These are phyloP conservation scores for Chaetoceros muelleri DNA, from an alignment of 108 stramenopile species.

Conservation along the genomic window DNA sequence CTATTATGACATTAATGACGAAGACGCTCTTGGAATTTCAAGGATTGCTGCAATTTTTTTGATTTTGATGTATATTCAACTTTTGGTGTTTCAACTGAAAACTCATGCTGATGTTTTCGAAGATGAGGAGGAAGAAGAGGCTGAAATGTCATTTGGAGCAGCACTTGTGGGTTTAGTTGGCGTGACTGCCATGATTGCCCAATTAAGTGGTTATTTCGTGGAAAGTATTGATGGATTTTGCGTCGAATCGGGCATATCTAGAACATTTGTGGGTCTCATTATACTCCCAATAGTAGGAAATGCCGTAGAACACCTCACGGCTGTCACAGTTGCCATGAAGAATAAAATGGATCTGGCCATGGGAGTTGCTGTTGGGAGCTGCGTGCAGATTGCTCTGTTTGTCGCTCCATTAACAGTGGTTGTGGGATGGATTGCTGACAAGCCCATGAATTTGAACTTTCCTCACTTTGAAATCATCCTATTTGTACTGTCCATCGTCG, in stretches of 20 bases:
- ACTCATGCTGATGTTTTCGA: conserved; percentile 85
- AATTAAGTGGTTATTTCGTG: conserved; percentile 73
- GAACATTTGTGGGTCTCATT: conserved; percentile 86
- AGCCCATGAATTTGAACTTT: conserved; percentile 85
- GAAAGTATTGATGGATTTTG: conserved; percentile 82
- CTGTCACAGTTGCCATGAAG: conserved; percentile 90
- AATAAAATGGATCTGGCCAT: conserved; percentile 89
- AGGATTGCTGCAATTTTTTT: conserved; percentile 77
- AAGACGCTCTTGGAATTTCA: conserved; percentile 58
- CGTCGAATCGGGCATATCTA: conserved; percentile 50
- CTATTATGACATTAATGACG: conserved; percentile 51
- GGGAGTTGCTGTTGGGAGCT: conserved; percentile 83
- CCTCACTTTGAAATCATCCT: conserved; percentile 75
- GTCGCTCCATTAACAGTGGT: conserved; percentile 80
- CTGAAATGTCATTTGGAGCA: conserved; percentile 51
- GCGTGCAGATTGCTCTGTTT: conserved; percentile 84
- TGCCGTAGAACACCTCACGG: conserved; percentile 88
- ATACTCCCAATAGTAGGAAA: conserved; percentile 90
- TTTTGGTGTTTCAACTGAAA: conserved; percentile 87
- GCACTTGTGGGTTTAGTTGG: conserved; percentile 59
- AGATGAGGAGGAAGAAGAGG: conserved; percentile 41
- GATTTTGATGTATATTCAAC: conserved; percentile 82
- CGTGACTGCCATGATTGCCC: conserved; percentile 62
- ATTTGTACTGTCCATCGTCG: conserved; percentile 71
- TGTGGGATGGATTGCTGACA: conserved; percentile 71